These are phyloP conservation scores for Hypoxylon sp. DNA, from an alignment of 2,329 filamentous ascomycete genomes.

Conservation along the genomic window DNA sequence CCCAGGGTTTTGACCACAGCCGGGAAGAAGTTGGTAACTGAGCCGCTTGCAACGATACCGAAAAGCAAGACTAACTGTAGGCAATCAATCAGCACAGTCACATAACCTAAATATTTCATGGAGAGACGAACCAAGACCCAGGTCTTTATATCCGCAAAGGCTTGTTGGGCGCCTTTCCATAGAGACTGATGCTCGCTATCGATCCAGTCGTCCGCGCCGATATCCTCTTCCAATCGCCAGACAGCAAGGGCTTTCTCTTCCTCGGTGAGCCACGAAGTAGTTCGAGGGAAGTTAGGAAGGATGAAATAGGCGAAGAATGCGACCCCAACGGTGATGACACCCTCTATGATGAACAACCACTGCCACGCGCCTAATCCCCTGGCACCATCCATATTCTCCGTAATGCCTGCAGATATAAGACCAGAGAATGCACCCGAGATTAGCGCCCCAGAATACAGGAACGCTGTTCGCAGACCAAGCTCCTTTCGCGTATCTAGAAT, in stretches of 20 bases:
- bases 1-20: constrained; percentile 78
- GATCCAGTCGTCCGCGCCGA: constrained; percentile 75
- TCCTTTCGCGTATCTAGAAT: constrained; percentile 72
- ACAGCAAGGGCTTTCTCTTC: constrained; percentile 70
- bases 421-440: constrained; percentile 81
- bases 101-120: background rate
- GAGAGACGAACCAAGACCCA: constrained; percentile 66
- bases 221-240: constrained; percentile 75
- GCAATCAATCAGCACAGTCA: constrained; percentile 24
- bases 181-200: constrained; percentile 69
- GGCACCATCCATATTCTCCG: constrained; percentile 72
- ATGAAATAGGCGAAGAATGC: constrained; percentile 71
- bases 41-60: constrained; percentile 69
- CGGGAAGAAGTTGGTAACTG: constrained; percentile 78
- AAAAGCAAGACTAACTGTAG: constrained; percentile 68
- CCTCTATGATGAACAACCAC: constrained; percentile 80
- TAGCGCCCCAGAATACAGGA: constrained; percentile 77
- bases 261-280: constrained; percentile 69
- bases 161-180: constrained; percentile 67
- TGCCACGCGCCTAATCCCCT: constrained; percentile 73
- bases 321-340: constrained; percentile 73
- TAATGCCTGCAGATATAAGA: constrained; percentile 75
- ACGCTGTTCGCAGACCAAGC: constrained; percentile 74
- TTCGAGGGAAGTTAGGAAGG: constrained; percentile 77
- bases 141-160: constrained; percentile 71